Conservation (phyloP, 164 flowering plant species). For the Sextonia rubra region DNA sequence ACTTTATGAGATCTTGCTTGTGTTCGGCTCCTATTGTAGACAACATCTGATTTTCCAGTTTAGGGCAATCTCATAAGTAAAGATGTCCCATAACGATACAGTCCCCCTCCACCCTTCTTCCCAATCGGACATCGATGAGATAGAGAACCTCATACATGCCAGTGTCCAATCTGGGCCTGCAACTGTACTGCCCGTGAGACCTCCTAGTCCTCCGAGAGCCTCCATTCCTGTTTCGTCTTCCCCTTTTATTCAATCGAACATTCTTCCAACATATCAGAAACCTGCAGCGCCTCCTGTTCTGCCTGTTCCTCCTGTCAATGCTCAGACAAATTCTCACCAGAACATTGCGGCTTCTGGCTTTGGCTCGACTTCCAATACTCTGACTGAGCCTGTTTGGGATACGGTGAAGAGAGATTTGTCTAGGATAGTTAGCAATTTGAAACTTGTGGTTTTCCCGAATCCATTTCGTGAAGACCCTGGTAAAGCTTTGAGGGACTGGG, state of each 20-base stretch:
- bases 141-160: constrained; percentile 83
- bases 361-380: constrained; percentile 72
- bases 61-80: background rate
- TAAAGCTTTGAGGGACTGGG: constrained; percentile 96
- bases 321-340: constrained; percentile 12
- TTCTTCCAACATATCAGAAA: constrained; percentile 28
- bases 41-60: background rate
- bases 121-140: constrained; percentile 98
- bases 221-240: constrained; percentile 76
- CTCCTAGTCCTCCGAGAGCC: constrained; percentile 76
- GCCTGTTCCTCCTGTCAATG: constrained; percentile 12
- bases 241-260: constrained; percentile 61
- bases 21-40: background rate
- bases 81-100: constrained; percentile 68
- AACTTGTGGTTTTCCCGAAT: constrained; percentile 95
- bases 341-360: constrained; percentile 44
- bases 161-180: constrained; percentile 53
- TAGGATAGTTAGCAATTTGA: constrained; percentile 86
- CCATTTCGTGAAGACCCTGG: constrained; percentile 96
- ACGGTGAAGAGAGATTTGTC: constrained; percentile 92
- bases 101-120: constrained; percentile 89
- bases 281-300: constrained; percentile 16
- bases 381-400: constrained; percentile 95
- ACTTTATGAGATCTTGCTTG: background rate
- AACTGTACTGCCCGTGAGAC: constrained; percentile 70